Evolutionary conservation across 805 yeast genomes (phyloP), one percentile per base, ranked within the genome.

Genomic region (Tetrapisispora fleetii): DNA sequence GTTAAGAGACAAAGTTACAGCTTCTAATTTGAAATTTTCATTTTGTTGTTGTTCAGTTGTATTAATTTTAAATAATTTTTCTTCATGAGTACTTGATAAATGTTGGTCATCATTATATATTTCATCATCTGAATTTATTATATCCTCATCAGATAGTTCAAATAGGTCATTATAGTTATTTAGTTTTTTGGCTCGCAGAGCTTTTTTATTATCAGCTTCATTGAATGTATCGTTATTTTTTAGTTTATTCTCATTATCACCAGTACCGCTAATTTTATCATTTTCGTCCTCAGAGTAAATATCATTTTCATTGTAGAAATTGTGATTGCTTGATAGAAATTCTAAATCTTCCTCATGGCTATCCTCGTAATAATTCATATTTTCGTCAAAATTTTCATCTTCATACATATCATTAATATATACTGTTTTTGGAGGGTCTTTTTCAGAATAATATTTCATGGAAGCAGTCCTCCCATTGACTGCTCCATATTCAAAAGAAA

Each of bases 401-500:
- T 62, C 73, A 45, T 67, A 63, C 33, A 64, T 48, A 48, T 70
- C 75, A 54, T 70, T 68, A 16, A 71, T 54, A 37, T 72, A 72
- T 28, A 67, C 63, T 14, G 37, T 46, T 5, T 46, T 50, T 1
- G 54, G 53, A 2, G 65, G 63, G 19, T 58, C 65, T 2, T 59
- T 57, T 42, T 66, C 63, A 1, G 65, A 59, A 57, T 79, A 78
- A 58, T 78, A 78, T 50, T 76, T 73, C 21, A 75, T 71, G 0
- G 83, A 78, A 1, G 76, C 66, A 47, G 77, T 76, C 51, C 83
- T 66, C 3, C 78, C 79, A n/a, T 75, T 70, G 8, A 63, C 54
- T 1, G 62, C 64, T 17, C 69, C 72, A 40, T 68, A 67, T 43
- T 76, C 79, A 53, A 79, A 79, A 1, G 83, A 78, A 53, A 78